These are phyloP conservation scores for Fusarium sp. DNA, from an alignment of 2,329 filamentous ascomycete species.

Conservation along the genomic window DNA sequence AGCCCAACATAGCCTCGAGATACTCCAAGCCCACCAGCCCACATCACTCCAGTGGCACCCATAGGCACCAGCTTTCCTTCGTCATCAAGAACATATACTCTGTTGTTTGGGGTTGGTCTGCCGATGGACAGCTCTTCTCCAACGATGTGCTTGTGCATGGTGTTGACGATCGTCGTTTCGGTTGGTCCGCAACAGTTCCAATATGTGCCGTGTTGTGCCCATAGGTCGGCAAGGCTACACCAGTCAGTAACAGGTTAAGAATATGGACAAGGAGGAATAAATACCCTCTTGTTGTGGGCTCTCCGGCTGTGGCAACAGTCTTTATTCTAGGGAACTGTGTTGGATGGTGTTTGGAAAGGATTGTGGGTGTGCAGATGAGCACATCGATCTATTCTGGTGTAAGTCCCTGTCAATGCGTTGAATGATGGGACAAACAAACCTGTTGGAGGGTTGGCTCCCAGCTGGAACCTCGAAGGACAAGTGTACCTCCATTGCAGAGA, in stretches of 20 bases:
- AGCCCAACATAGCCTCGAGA: conserved; percentile 68
- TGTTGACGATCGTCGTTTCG: conserved; percentile 71
- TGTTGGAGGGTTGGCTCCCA: conserved; percentile 62
- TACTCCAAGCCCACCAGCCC: conserved; percentile 67
- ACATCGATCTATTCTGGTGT: conserved; percentile 59
- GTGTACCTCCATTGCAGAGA: conserved; percentile 68
- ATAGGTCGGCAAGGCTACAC: conserved; percentile 64
- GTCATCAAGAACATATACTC: conserved; percentile 65
- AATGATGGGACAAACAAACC: conserved; percentile 49
- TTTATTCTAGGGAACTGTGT: conserved; percentile 63
- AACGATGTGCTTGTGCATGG: conserved; percentile 62
- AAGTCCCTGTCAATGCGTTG: not conserved
- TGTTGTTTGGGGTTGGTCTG: conserved; percentile 61
- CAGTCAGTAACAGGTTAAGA: conserved; percentile 19
- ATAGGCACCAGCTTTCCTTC: conserved; percentile 57
- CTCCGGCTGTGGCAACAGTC: conserved; percentile 66
- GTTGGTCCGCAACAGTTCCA: conserved; percentile 71
- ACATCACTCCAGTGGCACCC: conserved; percentile 64
- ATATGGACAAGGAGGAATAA: conserved; percentile 8
- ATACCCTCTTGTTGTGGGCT: conserved; percentile 62
- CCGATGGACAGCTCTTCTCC: conserved; percentile 66
- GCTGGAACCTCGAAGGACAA: conserved; percentile 63
- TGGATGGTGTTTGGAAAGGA: conserved; percentile 63
- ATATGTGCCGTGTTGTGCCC: conserved; percentile 62
- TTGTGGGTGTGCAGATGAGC: conserved; percentile 67